A percentile compares a stretch with the other conserved stretches of the same genome.
phyloP scores from a whole-genome alignment of 164 flowering plant genomes.

The Sextonia rubra region DNA sequence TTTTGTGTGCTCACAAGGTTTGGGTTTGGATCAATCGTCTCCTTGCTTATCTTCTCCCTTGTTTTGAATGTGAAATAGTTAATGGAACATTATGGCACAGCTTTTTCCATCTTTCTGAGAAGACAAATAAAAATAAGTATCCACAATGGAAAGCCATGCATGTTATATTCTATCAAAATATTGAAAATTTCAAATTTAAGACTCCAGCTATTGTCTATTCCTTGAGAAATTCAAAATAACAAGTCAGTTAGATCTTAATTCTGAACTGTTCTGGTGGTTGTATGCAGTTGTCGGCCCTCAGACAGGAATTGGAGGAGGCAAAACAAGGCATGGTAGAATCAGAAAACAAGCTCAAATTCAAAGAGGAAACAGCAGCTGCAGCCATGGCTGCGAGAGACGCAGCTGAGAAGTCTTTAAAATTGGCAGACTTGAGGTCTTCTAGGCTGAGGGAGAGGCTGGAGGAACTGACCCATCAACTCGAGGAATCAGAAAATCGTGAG shows the following conservation, averaged over 20 bases:
- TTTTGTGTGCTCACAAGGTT: no score
- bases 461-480: slow-evolving; percentile 79
- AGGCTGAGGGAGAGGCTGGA: slow-evolving; percentile 83
- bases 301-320: slow-evolving; percentile 75
- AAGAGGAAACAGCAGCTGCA: slow-evolving; percentile 90
- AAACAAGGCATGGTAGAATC: slow-evolving; percentile 66
- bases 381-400: slow-evolving; percentile 98
- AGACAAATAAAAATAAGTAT: no score
- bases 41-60: no score
- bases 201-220: neutral
- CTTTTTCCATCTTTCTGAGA: no score
- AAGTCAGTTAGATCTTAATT: neutral
- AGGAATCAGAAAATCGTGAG: slow-evolving; percentile 56
- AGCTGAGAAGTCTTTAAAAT: slow-evolving; percentile 78
- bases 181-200: no score
- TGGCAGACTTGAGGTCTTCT: slow-evolving; percentile 78
- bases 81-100: no score
- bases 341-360: slow-evolving; percentile 80
- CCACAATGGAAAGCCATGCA: no score
- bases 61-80: no score
- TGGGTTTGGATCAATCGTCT: no score
- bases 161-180: no score
- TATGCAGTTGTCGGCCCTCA: slow-evolving; percentile 62
- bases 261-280: slow-evolving; percentile 1
- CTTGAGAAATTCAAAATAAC: neutral